Base-by-base conservation (phyloP, 106 monocot genomes). In the Xerophyta viscosa region DNA sequence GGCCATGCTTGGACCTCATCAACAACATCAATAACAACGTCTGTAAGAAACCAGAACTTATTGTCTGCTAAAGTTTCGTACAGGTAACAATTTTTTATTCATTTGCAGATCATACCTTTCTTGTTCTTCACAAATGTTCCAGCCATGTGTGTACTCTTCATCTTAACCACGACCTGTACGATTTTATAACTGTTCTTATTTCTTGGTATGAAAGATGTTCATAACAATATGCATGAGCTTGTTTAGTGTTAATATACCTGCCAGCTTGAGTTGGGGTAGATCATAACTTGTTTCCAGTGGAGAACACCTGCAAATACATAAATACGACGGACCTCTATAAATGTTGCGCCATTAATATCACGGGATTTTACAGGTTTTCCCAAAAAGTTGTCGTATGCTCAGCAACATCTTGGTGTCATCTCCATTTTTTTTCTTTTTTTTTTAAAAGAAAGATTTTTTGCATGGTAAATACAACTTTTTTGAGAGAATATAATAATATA, bases 101-200 rank as follows among this genome's bases (percentile, higher is more conserved):
- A 5, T 36, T 36, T 33, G 30, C 1, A 29, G 20, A 27, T 48
- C 63, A 67, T 73, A 78, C 81, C 54, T 31, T 75, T 75, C 46
- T 82, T 82, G 52, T 62, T 82, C 31, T 82, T 82, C 50, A 77
- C 60, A 52, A 72, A 77, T 1, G 73, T 77, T 2, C 82, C 82
- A 14, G 52, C 82, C 51, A 83, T 77, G 61, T 73, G 73, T 27
- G 60, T 69, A 36, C 82, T 83, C 46, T 70, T 73, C 73, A 77
- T 70, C 29, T 77, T 77, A 8, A 73, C 36, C 51, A 77, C 45
- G 20, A 83, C 73, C 82, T 77, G 57, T 42, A 72, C 0, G 11
- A 54, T 31, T 20, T 65, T 8, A 17, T 17, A 14, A 14, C 14
- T 24, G 23, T 26, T 10, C 22, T 3, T 45, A 8, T 57, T 71